Evolutionary conservation across 768 basidiomycete species (phyloP).

Genomic region (Collybia nuda): DNA sequence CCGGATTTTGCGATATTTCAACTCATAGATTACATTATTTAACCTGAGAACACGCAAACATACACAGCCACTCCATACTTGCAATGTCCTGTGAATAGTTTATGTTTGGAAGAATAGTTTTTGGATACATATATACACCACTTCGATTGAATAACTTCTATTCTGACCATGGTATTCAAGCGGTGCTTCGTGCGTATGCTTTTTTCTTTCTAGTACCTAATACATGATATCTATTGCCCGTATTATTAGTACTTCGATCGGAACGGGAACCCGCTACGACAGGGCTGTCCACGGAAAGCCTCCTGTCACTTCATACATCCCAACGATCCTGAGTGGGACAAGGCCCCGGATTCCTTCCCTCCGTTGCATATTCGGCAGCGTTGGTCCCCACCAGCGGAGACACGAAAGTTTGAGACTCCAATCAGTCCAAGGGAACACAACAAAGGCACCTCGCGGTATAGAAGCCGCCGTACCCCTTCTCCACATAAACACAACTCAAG

Average conservation of each 20-base stretch:
- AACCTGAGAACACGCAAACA: too few relatives aligned
- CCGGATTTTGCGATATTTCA: too few relatives aligned
- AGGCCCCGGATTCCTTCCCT: conserved; percentile 6
- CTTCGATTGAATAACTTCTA: too few relatives aligned
- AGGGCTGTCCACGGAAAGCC: conserved; percentile 7
- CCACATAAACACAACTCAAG: not conserved
- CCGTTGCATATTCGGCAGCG: not conserved
- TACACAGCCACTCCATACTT: too few relatives aligned
- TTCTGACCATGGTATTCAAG: not conserved
- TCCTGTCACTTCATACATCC: conserved; percentile 27
- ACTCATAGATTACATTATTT: too few relatives aligned
- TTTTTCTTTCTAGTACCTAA: not conserved
- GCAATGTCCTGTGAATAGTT: too few relatives aligned
- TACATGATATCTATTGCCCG: not conserved
- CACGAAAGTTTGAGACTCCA: not conserved
- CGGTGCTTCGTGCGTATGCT: conserved; percentile 17
- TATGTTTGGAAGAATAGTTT: too few relatives aligned
- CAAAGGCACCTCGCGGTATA: not conserved
- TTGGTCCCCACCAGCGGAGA: not conserved
- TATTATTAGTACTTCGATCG: conserved; percentile 14
- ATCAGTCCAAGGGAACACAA: not conserved
- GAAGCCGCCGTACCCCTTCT: not conserved
- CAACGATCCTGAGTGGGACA: conserved; percentile 21
- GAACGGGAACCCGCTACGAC: conserved; percentile 12
- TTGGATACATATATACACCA: too few relatives aligned